phyloP scores from a whole-genome alignment of 805 yeast species.

The Nakazawaea wickerhamii region DNA sequence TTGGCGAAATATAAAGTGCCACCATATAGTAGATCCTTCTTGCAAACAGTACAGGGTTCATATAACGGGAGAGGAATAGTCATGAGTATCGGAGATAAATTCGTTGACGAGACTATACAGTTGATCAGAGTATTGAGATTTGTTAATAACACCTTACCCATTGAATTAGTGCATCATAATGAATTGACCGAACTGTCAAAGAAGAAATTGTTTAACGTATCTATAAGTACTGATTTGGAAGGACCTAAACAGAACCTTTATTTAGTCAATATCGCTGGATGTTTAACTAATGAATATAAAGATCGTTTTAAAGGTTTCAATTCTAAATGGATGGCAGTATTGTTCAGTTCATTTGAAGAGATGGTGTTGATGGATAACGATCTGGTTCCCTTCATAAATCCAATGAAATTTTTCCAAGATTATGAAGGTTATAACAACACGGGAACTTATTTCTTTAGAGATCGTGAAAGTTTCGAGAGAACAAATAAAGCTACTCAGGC shows the following conservation, averaged over 20 bases:
- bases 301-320: conserved; percentile 24
- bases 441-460: conserved; percentile 45
- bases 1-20: background rate
- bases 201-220: conserved; percentile 28
- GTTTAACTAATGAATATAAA: conserved; percentile 21
- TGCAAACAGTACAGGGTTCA: conserved; percentile 24
- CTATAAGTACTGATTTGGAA: conserved; percentile 27
- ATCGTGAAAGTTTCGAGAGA: conserved; percentile 32
- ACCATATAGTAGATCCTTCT: conserved; percentile 13
- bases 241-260: conserved; percentile 24
- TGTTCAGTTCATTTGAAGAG: conserved; percentile 56
- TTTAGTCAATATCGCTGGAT: conserved; percentile 27
- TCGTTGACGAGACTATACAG: conserved; percentile 40
- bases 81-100: conserved; percentile 41
- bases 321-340: conserved; percentile 49
- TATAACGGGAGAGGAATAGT: conserved; percentile 49
- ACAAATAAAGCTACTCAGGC: conserved; percentile 30
- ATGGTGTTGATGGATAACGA: conserved; percentile 52
- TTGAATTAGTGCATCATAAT: conserved; percentile 39
- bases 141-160: conserved; percentile 44
- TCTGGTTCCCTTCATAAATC: conserved; percentile 34
- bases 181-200: conserved; percentile 31
- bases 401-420: conserved; percentile 29
- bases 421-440: conserved; percentile 28
- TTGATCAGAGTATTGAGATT: conserved; percentile 45